These are phyloP conservation scores for Cunninghamia lanceolata DNA, from an alignment of 75 land plant species.

Conservation along the genomic window DNA sequence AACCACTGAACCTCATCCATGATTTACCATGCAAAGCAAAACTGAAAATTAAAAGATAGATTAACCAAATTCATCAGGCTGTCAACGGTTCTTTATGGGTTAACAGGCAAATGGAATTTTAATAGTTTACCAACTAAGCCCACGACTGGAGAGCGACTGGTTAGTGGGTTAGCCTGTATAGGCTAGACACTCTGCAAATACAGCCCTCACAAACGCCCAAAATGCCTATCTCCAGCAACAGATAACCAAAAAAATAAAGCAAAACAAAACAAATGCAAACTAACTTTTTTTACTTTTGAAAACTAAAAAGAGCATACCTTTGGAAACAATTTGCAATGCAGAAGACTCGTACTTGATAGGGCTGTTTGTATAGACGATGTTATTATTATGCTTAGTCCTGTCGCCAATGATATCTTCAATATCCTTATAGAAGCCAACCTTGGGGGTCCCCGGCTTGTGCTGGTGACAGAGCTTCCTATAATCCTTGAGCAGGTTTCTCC, in stretches of 20 bases:
- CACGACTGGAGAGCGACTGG: background rate
- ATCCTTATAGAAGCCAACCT: constrained; percentile 37
- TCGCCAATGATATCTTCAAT: constrained; percentile 45
- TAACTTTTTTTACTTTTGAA: background rate
- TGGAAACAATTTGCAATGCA: constrained; percentile 10
- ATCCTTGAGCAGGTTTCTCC: constrained; percentile 52
- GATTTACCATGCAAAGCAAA: background rate
- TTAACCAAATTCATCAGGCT: background rate
- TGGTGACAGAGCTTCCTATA: constrained; percentile 36
- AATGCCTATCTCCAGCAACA: background rate
- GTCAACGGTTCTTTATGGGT: background rate
- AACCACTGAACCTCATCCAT: background rate
- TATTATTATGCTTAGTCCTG: constrained; percentile 22
- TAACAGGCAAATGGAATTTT: background rate
- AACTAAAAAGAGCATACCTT: background rate
- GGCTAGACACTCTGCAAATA: background rate
- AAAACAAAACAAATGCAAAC: background rate
- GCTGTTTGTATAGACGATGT: constrained; percentile 12
- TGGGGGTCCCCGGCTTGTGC: constrained; percentile 17
- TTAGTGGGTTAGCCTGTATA: background rate
- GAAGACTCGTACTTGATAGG: constrained; percentile 8
- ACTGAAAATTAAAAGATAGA: background rate
- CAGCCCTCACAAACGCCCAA: background rate
- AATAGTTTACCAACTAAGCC: background rate
- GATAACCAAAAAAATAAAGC: too few relatives aligned